These are phyloP conservation scores for Orbilia blumenaviensis DNA, from an alignment of 2,329 filamentous ascomycete species.

Conservation along the genomic window DNA sequence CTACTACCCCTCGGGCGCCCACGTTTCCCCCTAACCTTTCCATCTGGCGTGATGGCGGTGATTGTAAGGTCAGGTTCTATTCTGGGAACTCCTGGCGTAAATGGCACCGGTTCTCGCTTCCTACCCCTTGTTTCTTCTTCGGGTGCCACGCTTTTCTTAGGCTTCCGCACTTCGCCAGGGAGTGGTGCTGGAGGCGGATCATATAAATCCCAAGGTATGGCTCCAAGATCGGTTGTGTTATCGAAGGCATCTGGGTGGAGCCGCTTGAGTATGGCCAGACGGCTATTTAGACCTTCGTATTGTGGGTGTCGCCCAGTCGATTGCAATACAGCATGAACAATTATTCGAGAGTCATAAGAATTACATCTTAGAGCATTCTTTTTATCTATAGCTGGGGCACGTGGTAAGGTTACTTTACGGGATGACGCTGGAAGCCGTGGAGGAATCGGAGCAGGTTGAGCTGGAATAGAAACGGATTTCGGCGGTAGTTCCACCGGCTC, in stretches of 20 bases:
- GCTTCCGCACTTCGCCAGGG: constrained; percentile 22
- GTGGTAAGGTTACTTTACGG: constrained; percentile 12
- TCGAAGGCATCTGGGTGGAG: constrained; percentile 38
- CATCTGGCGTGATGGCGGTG: not conserved
- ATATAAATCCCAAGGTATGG: constrained; percentile 56
- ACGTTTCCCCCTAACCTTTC: constrained; percentile 18
- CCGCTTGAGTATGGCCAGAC: constrained; percentile 62
- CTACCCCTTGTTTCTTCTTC: constrained; percentile 25
- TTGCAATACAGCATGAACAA: constrained; percentile 72
- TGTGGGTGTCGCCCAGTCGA: constrained; percentile 71
- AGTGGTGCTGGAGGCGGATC: constrained; percentile 49
- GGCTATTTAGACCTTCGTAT: constrained; percentile 69
- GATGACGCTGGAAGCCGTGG: not conserved
- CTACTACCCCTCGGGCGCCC: constrained; percentile 40
- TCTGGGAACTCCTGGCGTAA: constrained; percentile 5
- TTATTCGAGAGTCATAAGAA: constrained; percentile 69
- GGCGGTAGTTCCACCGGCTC: not conserved
- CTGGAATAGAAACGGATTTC: not conserved
- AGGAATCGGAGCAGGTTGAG: not conserved
- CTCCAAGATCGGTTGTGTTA: constrained; percentile 53
- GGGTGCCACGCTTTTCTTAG: not conserved
- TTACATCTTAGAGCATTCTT: constrained; percentile 63
- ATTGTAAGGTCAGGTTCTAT: not conserved
- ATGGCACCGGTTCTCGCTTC: constrained; percentile 15
- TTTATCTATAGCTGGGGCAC: constrained; percentile 60